These are phyloP conservation scores for Volvox africanus DNA, from an alignment of 139 green algal species.

Conservation along the genomic window DNA sequence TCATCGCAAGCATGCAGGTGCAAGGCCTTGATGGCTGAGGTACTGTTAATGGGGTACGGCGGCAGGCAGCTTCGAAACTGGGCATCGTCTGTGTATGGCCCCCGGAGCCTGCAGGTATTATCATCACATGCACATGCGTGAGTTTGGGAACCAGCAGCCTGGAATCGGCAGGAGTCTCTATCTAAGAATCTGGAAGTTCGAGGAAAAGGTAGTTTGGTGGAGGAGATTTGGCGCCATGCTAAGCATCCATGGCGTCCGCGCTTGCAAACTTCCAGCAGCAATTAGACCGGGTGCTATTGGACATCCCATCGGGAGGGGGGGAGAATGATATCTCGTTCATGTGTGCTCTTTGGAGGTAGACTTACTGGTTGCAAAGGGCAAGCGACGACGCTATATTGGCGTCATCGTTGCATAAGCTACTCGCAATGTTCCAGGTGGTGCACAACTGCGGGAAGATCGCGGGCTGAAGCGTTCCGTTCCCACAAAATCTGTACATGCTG, in stretches of 20 bases:
- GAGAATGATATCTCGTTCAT: no score
- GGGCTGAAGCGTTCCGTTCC: not conserved
- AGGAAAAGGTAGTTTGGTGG: no score
- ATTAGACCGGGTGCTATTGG: no score
- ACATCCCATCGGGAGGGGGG: no score
- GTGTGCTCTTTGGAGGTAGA: no score
- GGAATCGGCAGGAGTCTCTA: no score
- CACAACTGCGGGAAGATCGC: constrained; percentile 27
- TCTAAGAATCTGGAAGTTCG: no score
- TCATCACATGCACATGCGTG: no score
- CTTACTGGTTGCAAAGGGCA: not conserved
- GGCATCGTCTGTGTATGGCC: not conserved
- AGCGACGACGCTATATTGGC: not conserved
- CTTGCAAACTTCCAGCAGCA: no score
- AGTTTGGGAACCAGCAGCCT: no score
- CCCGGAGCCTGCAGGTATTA: not conserved
- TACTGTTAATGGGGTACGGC: not conserved
- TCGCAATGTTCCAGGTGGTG: not conserved
- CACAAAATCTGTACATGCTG: constrained; percentile 39
- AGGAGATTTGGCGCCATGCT: no score
- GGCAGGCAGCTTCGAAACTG: constrained; percentile 13
- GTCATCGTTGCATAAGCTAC: constrained; percentile 46
- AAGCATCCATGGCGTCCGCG: no score
- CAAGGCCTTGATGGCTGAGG: not conserved
- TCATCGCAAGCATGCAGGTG: not conserved